phyloP scores from a whole-genome alignment of 1,284 basidiomycete genomes.

The Pulveroboletus sp. region DNA sequence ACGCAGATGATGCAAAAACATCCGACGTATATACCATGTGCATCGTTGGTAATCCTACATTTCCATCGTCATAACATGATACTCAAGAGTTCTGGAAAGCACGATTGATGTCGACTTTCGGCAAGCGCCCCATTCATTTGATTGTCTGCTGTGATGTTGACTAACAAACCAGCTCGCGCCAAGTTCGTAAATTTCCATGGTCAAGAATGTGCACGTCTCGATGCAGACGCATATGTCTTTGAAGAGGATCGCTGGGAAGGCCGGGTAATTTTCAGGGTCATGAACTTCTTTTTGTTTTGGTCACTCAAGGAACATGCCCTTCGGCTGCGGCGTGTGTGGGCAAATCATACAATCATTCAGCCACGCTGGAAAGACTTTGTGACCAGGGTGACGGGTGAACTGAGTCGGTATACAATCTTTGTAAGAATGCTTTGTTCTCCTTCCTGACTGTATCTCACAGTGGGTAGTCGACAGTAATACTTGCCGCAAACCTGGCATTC shows the following conservation, averaged over 20 bases:
- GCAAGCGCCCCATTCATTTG: conserved; percentile 7
- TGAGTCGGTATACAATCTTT: conserved; percentile 51
- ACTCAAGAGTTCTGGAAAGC: too few relatives aligned
- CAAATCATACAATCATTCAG: conserved; percentile 24
- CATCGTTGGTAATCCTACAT: conserved; percentile 18
- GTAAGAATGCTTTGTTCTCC: conserved; percentile 34
- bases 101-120: conserved; percentile 20
- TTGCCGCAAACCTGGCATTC: conserved; percentile 24
- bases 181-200: conserved; percentile 21
- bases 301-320: conserved; percentile 13
- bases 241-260: conserved; percentile 12
- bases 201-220: conserved; percentile 15
- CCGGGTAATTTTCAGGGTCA: not conserved
- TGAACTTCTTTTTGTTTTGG: conserved; percentile 18
- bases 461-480: conserved; percentile 26
- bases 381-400: conserved; percentile 46
- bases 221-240: conserved; percentile 16
- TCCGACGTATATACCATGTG: conserved; percentile 17
- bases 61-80: too few relatives aligned
- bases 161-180: conserved; percentile 11
- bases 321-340: conserved; percentile 25
- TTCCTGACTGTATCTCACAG: not conserved
- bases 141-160: not conserved
- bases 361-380: conserved; percentile 40
- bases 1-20: conserved; percentile 9